Evolutionary conservation across 306 rosid species (phyloP).

Genomic region (Inga leiocalycina): DNA sequence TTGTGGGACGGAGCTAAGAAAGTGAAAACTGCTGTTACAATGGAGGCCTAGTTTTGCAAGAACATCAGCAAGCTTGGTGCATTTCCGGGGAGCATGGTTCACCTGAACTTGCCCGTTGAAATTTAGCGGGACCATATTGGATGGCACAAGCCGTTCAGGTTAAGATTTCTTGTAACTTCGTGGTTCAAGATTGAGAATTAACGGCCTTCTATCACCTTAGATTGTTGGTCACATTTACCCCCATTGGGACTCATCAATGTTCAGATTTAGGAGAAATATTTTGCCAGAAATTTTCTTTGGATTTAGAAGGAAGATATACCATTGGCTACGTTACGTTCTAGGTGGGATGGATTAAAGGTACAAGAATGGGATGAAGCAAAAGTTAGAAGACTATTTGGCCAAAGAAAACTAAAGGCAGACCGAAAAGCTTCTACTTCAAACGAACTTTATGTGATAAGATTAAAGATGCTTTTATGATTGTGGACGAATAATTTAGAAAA

Average conservation of each 20-base stretch:
- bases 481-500: background rate
- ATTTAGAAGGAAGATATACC: background rate
- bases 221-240: background rate
- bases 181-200: background rate
- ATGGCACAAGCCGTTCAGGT: no score
- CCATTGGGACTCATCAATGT: background rate
- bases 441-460: background rate
- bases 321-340: background rate
- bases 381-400: background rate
- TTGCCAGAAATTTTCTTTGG: background rate
- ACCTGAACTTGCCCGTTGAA: no score
- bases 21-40: no score
- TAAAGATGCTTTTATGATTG: background rate
- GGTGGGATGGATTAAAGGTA: background rate
- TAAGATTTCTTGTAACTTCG: no score
- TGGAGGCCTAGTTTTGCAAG: background rate
- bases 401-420: no score
- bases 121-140: no score
- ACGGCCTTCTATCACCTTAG: background rate
- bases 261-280: background rate
- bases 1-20: background rate
- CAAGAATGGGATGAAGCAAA: background rate
- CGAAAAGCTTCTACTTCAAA: background rate
- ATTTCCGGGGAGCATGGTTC: background rate
- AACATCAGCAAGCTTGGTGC: background rate